Base-by-base conservation (phyloP, 805 yeast genomes). In the Ogataea trehaloabstinens region DNA sequence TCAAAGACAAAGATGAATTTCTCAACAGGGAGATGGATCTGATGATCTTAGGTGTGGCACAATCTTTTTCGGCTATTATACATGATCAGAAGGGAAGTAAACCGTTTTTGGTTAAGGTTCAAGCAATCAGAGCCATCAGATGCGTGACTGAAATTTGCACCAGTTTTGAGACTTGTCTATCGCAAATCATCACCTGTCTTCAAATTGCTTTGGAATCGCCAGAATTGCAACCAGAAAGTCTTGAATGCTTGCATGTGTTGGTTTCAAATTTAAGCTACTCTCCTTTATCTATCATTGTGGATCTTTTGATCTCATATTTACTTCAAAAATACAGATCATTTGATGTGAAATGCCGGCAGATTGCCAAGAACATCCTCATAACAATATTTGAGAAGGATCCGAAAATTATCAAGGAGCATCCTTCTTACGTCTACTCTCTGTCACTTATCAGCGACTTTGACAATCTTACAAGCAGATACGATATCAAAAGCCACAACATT, bases 111-210 rank as follows among this genome's bases (percentile, higher is more conserved):
- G 89, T 85, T 34, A 88, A 85, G 53, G 66, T 81, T 1, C 73
- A 77, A 25, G 82, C 91, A 1, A 69, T 91, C 2, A 68, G 78
- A 40, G 96, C 96, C 1, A 74, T 91, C 21, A 76, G 81, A 27
- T 76, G 82, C 41, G 61, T 91, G 18, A 76, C 85, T 5, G 68
- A 71, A 30, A 61, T 78, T 2, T 64, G 78, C 2, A 41, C 51
- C 2, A 73, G 73, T 5, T 65, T 59, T 38, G 62, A 70, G 19
- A 68, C 80, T 12, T 74, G 85, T 21, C 73, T 78, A 4, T 95
- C 96, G 0, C 98, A 90, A 56, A 76, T 91, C 4, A 82, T 87
- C 42, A 84, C 95, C 2, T 85, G 95, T 51, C 64, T 91, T 10
- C 96, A 88, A 55, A 80, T 89, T 1, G 82, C 91, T 0, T 61